Evolutionary conservation across 2,329 filamentous ascomycete species (phyloP).

Genomic region (Microdochium paspali): DNA sequence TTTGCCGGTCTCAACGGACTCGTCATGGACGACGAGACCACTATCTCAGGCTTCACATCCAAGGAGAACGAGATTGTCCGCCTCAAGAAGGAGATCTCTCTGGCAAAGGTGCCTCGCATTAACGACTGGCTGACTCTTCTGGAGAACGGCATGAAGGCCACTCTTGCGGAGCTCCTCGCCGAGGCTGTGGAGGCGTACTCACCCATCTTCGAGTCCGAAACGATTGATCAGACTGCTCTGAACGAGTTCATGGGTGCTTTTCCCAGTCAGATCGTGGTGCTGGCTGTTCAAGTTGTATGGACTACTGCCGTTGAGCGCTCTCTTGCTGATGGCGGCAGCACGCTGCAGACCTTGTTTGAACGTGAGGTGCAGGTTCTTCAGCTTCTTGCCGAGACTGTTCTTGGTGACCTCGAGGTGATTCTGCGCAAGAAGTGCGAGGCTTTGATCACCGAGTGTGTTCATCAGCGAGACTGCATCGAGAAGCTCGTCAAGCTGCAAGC

Average conservation of each 20-base stretch:
- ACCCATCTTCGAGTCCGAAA: slow-evolving; percentile 62
- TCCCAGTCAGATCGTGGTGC: slow-evolving; percentile 89
- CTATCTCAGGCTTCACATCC: slow-evolving; percentile 87
- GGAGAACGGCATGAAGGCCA: slow-evolving; percentile 88
- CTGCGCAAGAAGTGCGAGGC: slow-evolving; percentile 96
- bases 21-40: slow-evolving; percentile 79
- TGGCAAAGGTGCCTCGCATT: slow-evolving; percentile 90
- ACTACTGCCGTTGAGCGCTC: slow-evolving; percentile 77
- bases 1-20: slow-evolving; percentile 92
- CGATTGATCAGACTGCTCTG: slow-evolving; percentile 61
- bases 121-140: slow-evolving; percentile 97
- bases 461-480: slow-evolving; percentile 89
- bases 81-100: slow-evolving; percentile 82
- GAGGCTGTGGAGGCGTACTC: slow-evolving; percentile 80
- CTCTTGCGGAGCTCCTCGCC: slow-evolving; percentile 79
- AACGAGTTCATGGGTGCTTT: slow-evolving; percentile 74
- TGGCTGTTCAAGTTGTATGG: slow-evolving; percentile 91
- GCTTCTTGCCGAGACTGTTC: slow-evolving; percentile 77
- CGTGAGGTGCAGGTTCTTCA: slow-evolving; percentile 78
- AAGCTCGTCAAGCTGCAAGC: slow-evolving; percentile 73
- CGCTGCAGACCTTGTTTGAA: slow-evolving; percentile 63
- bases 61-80: slow-evolving; percentile 88
- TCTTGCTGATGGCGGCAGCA: slow-evolving; percentile 61
- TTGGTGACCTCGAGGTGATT: slow-evolving; percentile 80
- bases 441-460: slow-evolving; percentile 96